Evolutionary conservation across 768 basidiomycete species (phyloP), one percentile per base, ranked within the genome.

Genomic region (Pleurotus eryngii): DNA sequence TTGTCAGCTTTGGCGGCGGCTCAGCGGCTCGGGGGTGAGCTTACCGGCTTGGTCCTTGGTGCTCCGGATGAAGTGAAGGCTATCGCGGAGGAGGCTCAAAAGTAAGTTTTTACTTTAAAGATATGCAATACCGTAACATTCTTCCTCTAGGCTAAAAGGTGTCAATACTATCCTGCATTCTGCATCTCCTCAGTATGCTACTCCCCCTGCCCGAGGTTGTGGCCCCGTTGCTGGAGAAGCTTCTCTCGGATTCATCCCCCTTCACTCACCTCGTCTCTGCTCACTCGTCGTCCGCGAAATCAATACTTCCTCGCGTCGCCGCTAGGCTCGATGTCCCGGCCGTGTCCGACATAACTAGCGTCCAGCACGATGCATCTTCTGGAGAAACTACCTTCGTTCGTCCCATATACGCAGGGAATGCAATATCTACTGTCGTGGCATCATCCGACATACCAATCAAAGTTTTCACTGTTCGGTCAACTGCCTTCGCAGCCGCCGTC

Each of bases 381-480:
- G 87, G 89, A 61, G 81, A 78, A 64, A 93, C 92, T 39, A 92
- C 86, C 1, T 98, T 95, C 70, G 86, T 90, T 4, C 90, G 96
- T 22, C 94, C 93, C 24, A 97, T 98, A 65, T 98, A 99, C 65
- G 97, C 97, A 20, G 97, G 97, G 49, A 98, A 98, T 67, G 97
- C 97, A 46, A 93, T 98, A 56, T 83, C 95, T 22, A 96, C 95
- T 43, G 87, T 99, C 63, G 86, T 87, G 58, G 90, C 90, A 0
- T 76, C 86, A 0, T 81, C 84, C n/a, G 81, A 81, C 51, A 80
- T 97, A 65, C 81, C 83, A 27, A 73, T 95, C 75, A 98, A 98
- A 71, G 85, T 99, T 70, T 93, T 98, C 74, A 97, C 96, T 40
- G 92, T 98, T 20, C 86, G 97, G 61, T 84, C 88, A 14, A 96